Percentiles rank a stretch among this genome's conserved stretches.
These are phyloP conservation scores for Yamadazyma sp. DNA, from an alignment of 805 yeast species.

Conservation along the genomic window DNA sequence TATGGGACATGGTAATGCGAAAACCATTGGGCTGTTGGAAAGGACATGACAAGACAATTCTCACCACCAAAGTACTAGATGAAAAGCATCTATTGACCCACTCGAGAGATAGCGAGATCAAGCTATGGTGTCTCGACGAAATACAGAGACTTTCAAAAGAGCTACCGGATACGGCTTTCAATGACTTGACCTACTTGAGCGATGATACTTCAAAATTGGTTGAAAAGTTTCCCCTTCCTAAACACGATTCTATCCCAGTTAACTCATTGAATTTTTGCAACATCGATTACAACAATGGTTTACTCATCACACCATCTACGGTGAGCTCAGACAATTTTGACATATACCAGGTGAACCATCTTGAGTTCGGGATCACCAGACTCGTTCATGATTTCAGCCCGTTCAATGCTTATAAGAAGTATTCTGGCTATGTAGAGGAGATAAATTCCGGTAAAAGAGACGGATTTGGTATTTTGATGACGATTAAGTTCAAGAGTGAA, in stretches of 20 bases:
- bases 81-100: conserved; percentile 50
- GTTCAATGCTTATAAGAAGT: conserved; percentile 16
- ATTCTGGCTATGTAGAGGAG: conserved; percentile 13
- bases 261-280: conserved; percentile 74
- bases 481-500: conserved; percentile 38
- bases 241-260: conserved; percentile 54
- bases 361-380: conserved; percentile 21
- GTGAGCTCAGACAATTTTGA: conserved; percentile 64
- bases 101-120: conserved; percentile 60
- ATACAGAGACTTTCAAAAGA: conserved; percentile 2
- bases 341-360: conserved; percentile 43
- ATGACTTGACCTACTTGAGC: conserved; percentile 16
- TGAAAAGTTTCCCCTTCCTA: conserved; percentile 13
- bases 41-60: conserved; percentile 54
- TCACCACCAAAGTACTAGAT: conserved; percentile 42
- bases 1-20: conserved; percentile 63
- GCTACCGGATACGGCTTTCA: conserved; percentile 14
- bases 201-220: conserved; percentile 24
- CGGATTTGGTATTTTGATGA: conserved; percentile 69
- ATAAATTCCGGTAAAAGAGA: conserved; percentile 18
- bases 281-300: conserved; percentile 42
- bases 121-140: conserved; percentile 42
- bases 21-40: conserved; percentile 59
- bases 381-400: conserved; percentile 33
- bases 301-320: conserved; percentile 61